Conservation (phyloP, 108 stramenopile species). For the Hondaea fermentalgiana region DNA sequence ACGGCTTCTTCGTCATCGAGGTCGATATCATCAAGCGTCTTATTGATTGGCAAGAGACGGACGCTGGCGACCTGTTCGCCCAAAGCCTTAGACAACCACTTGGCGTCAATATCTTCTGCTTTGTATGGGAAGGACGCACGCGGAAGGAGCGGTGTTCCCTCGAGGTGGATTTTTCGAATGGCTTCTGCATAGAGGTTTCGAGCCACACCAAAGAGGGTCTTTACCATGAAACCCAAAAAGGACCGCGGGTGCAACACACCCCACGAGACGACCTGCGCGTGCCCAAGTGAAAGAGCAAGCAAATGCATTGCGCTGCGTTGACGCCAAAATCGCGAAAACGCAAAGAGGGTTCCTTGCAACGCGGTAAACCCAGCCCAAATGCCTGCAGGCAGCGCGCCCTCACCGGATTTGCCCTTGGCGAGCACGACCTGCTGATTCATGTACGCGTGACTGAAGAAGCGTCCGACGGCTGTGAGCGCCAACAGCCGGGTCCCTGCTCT, state of each 20-base stretch:
- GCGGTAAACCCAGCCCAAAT: background rate
- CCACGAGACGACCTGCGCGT: background rate
- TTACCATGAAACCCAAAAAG: background rate
- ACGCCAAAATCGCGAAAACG: background rate
- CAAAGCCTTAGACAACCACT: no score
- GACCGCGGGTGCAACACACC: background rate
- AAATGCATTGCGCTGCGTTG: background rate
- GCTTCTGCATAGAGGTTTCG: no score
- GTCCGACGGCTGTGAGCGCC: background rate
- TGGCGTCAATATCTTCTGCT: no score
- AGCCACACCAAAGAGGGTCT: background rate
- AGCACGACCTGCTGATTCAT: background rate
- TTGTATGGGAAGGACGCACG: no score
- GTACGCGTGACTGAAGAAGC: background rate
- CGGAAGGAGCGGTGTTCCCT: no score
- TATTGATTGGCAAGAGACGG: no score
- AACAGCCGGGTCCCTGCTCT: background rate
- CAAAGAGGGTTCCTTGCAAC: background rate
- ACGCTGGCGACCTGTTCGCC: no score
- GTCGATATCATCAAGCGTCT: no score
- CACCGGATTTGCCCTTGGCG: background rate
- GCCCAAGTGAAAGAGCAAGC: background rate
- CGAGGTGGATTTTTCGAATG: no score
- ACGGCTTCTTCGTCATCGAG: no score
- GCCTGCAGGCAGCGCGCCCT: background rate